Base-by-base conservation (phyloP, 371 early-diverging fungal genomes). In the Saksenaea oblongispora region DNA sequence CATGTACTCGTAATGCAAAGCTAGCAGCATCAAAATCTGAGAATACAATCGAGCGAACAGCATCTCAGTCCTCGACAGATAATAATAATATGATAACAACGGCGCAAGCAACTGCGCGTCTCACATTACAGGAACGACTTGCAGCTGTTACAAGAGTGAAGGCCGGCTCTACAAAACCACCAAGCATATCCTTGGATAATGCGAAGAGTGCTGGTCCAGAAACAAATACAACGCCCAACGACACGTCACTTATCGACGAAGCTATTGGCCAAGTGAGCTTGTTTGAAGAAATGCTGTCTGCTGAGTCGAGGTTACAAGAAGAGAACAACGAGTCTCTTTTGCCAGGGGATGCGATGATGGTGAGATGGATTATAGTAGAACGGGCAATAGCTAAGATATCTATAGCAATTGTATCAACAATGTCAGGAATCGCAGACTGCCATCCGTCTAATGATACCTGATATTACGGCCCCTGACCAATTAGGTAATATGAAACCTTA, bases 1-100 rank as follows among this genome's bases (percentile, higher is more conserved):
- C 80, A 3, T 92, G 93, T 65, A 84, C 87, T 17, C 82, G 82
- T 54, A 91, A 91, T 65, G 87, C 88, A 66, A 85, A 88, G 73
- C 64, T 58, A 26, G 73, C 70, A 66, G 76, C 64, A 61, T 71
- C 63, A 62, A 65, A 18, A 41, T 14, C 56, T 18, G 59, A 31
- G 14, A 10, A 47, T 5, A 41, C 18, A 22, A 61, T 56, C 65
- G 42, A 42, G 69, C 72, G 66, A 67, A 54, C 56, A 10, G 54
- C 69, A 39, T 65, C 71, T 15, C 71, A 67, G 24, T 69, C 66
- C 41, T 56, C 63, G n/a, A 51, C 69, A 11, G 64, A 75, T 37
- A 22, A 70, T n/a, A 66, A 63, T 65, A 62, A 70, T 37, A 61
- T 56, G 31, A 56, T 58, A 15, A 67, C 79, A 3, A 80, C 81